These are phyloP conservation scores for Xylaria palmicola DNA, from an alignment of 495 filamentous ascomycete genomes.

Conservation along the genomic window DNA sequence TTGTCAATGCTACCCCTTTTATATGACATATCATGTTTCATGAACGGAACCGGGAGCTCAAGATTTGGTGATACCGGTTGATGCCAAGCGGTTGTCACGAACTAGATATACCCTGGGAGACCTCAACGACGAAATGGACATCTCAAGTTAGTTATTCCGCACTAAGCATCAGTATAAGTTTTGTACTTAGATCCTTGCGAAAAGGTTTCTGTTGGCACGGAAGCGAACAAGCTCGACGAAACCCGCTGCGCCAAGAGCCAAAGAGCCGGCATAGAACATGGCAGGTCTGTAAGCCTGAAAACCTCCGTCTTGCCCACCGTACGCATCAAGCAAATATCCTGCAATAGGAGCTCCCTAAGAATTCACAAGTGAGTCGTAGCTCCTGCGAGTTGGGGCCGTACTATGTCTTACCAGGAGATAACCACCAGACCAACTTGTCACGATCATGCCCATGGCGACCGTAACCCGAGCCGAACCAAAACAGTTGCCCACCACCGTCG, in stretches of 20 bases:
- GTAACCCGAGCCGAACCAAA: slow-evolving; percentile 55
- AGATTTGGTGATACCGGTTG: too few species aligned
- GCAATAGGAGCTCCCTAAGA: slow-evolving; percentile 57
- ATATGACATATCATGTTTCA: too few species aligned
- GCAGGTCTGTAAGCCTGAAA: slow-evolving; percentile 55
- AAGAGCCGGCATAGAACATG: slow-evolving; percentile 56
- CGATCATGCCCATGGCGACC: slow-evolving; percentile 61
- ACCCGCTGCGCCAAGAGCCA: slow-evolving; percentile 33
- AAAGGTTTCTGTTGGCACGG: slow-evolving; percentile 24
- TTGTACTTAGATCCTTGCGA: slow-evolving; percentile 29
- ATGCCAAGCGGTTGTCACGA: too few species aligned
- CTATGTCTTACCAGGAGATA: slow-evolving; percentile 50
- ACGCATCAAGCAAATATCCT: slow-evolving; percentile 47
- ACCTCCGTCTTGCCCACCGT: slow-evolving; percentile 35
- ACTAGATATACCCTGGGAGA: not conserved
- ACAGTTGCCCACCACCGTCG: slow-evolving; percentile 58
- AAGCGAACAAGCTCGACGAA: slow-evolving; percentile 31
- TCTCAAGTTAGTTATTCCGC: not conserved
- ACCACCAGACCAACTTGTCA: slow-evolving; percentile 59
- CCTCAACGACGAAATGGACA: not conserved
- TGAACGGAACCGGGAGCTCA: too few species aligned
- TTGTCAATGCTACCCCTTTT: too few species aligned
- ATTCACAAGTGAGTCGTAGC: slow-evolving; percentile 10
- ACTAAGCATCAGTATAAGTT: not conserved
- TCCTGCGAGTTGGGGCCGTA: not conserved